Conservation (phyloP, 2,329 filamentous ascomycete species). For the Colletotrichum coccodes region DNA sequence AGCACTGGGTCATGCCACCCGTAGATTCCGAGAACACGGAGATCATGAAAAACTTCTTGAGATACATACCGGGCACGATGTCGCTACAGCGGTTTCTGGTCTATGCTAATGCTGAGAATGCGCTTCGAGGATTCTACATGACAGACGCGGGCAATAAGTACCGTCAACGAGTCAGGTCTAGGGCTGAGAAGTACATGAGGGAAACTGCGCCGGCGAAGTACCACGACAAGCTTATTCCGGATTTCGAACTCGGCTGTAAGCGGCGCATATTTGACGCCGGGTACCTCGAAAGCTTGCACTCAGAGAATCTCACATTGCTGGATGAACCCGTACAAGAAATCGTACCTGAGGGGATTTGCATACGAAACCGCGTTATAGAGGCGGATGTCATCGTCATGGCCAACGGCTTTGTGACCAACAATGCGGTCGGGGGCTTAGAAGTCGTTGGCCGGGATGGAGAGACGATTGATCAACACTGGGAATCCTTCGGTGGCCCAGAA, state of each 20-base stretch:
- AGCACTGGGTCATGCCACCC: slow-evolving; percentile 53
- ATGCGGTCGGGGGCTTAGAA: slow-evolving; percentile 63
- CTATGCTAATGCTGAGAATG: slow-evolving; percentile 47
- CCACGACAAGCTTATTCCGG: slow-evolving; percentile 68
- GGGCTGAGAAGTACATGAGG: slow-evolving; percentile 53
- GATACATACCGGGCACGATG: slow-evolving; percentile 56
- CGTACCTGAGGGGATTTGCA: slow-evolving; percentile 50
- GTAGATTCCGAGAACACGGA: slow-evolving; percentile 37
- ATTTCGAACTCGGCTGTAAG: slow-evolving; percentile 73
- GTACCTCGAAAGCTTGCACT: slow-evolving; percentile 64
- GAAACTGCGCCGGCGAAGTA: slow-evolving; percentile 66
- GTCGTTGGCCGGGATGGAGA: slow-evolving; percentile 61
- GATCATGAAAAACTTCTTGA: slow-evolving; percentile 47
- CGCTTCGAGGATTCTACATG: slow-evolving; percentile 47
- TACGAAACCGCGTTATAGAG: slow-evolving; percentile 50
- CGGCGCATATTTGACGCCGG: slow-evolving; percentile 68
- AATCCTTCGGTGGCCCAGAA: slow-evolving; percentile 66
- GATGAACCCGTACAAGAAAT: slow-evolving; percentile 60
- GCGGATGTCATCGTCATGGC: slow-evolving; percentile 71
- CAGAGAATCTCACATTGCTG: slow-evolving; percentile 57
- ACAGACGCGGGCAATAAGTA: slow-evolving; percentile 43
- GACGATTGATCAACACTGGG: slow-evolving; percentile 65
- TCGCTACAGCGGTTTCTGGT: slow-evolving; percentile 54
- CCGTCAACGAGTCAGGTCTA: slow-evolving; percentile 48
- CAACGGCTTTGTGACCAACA: slow-evolving; percentile 68